These are phyloP conservation scores for Limnanthes douglasii DNA, from an alignment of 345 rosid genomes.

Conservation along the genomic window DNA sequence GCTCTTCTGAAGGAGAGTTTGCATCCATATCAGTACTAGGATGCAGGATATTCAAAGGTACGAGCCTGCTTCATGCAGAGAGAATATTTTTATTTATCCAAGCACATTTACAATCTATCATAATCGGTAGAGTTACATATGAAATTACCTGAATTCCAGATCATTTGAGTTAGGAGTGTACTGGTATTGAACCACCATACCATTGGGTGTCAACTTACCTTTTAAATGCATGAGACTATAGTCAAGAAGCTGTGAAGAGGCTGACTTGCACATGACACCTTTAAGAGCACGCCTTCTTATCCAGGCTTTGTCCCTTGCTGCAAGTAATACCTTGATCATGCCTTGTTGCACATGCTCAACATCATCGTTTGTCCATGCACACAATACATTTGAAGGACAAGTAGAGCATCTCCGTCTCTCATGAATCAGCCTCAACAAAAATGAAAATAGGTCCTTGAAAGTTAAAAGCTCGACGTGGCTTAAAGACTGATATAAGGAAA, in stretches of 20 bases:
- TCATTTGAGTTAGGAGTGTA: constrained; percentile 25
- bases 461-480: constrained; percentile 33
- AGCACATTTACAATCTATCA: too few species aligned
- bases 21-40: constrained; percentile 11
- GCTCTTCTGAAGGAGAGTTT: constrained; percentile 26
- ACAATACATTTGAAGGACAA: constrained; percentile 10
- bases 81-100: too few species aligned
- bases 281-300: constrained; percentile 40
- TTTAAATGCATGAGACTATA: constrained; percentile 50
- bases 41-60: constrained; percentile 9
- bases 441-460: constrained; percentile 41
- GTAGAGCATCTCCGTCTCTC: constrained; percentile 6
- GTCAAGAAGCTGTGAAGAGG: constrained; percentile 43
- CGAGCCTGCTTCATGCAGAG: constrained; percentile 33
- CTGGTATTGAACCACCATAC: constrained; percentile 28
- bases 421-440: constrained; percentile 24
- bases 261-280: constrained; percentile 31
- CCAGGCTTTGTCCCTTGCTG: constrained; percentile 26
- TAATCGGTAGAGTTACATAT: too few species aligned
- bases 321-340: constrained; percentile 31
- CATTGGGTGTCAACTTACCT: constrained; percentile 20
- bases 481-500: constrained; percentile 35
- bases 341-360: constrained; percentile 34
- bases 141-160: constrained; percentile 40
- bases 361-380: constrained; percentile 40